phyloP scores from a whole-genome alignment of 2,329 filamentous ascomycete species.

The Aureobasidium sp. region DNA sequence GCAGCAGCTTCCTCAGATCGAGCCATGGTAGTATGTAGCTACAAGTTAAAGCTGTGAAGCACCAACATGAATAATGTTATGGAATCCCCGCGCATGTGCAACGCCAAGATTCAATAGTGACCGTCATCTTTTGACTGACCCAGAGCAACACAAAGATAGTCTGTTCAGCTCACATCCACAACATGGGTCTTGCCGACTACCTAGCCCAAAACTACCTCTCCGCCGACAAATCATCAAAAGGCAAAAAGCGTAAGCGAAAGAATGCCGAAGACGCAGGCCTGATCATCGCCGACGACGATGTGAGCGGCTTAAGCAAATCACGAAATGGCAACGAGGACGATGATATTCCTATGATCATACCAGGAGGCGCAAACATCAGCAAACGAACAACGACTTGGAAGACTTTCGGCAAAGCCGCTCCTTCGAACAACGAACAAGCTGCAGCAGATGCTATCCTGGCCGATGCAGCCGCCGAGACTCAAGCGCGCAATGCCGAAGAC shows the following conservation, averaged over 20 bases:
- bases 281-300: constrained; percentile 48
- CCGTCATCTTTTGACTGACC: not conserved
- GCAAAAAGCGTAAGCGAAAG: constrained; percentile 45
- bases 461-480: constrained; percentile 28
- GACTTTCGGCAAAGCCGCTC: constrained; percentile 50
- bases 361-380: constrained; percentile 54
- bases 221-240: constrained; percentile 48
- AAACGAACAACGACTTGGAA: constrained; percentile 85
- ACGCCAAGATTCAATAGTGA: constrained; percentile 5
- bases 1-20: constrained; percentile 66
- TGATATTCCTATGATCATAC: constrained; percentile 41
- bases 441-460: constrained; percentile 48
- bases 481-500: constrained; percentile 26
- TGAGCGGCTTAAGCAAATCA: constrained; percentile 44
- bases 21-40: constrained; percentile 46
- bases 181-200: constrained; percentile 69
- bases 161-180: not conserved
- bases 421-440: constrained; percentile 49
- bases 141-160: not conserved
- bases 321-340: constrained; percentile 45
- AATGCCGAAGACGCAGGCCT: constrained; percentile 34
- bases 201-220: constrained; percentile 87
- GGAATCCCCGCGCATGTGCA: not conserved
- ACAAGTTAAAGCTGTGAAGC: not conserved
- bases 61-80: not conserved